A percentile compares a stretch with the other conserved stretches of the same genome.
Conservation (phyloP, 225 moss, liverwort and hornwort genomes). For the Polytrichum formosum region DNA sequence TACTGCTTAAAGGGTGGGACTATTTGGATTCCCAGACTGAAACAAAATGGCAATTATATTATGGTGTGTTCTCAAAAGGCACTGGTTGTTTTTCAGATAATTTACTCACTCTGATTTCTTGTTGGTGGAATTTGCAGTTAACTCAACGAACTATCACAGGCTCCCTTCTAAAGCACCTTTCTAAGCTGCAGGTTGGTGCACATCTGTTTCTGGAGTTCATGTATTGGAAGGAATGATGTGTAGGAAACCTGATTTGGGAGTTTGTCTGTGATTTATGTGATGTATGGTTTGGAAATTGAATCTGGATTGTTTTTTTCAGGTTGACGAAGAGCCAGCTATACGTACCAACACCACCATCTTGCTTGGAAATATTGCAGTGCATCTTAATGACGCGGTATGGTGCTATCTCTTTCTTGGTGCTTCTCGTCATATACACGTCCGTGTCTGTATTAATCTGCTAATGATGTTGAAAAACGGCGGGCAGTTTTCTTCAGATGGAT, state of each 20-base stretch:
- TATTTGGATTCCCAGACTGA: too few relatives aligned
- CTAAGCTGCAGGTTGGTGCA: slow-evolving; percentile 76
- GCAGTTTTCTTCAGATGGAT: background rate
- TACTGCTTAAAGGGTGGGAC: too few relatives aligned
- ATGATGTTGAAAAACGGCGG: background rate
- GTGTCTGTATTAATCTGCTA: background rate
- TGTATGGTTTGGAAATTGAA: background rate
- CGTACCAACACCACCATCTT: slow-evolving; percentile 97
- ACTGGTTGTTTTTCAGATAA: background rate
- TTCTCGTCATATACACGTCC: background rate
- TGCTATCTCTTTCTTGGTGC: background rate
- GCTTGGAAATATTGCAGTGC: slow-evolving; percentile 90
- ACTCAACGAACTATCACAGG: slow-evolving; percentile 90
- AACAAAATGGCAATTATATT: background rate
- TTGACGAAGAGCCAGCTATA: slow-evolving; percentile 95
- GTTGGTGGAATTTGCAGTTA: slow-evolving; percentile 45
- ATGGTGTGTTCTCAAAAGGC: background rate
- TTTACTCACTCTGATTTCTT: too few relatives aligned
- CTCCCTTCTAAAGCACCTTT: slow-evolving; percentile 87
- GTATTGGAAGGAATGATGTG: too few relatives aligned
- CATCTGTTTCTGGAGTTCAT: too few relatives aligned
- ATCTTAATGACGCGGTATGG: slow-evolving; percentile 85
- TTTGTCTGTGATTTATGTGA: too few relatives aligned
- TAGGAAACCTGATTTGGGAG: too few relatives aligned
- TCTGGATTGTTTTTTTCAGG: slow-evolving; percentile 28